These are phyloP conservation scores for Cyathus striatus DNA, from an alignment of 768 basidiomycete species.

Conservation along the genomic window DNA sequence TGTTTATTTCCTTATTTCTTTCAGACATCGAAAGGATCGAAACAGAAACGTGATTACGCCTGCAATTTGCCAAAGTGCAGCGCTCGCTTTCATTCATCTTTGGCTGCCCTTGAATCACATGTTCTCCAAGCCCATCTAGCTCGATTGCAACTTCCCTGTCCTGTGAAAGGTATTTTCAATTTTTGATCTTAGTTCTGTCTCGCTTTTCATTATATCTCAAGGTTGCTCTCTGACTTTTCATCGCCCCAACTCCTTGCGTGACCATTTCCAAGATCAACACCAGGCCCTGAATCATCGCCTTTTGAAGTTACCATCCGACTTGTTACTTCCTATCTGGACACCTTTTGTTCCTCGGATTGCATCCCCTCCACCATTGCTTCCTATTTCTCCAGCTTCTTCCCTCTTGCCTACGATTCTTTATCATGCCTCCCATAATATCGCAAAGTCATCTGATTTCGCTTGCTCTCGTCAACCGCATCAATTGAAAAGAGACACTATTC, in stretches of 20 bases:
- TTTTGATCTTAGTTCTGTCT: neutral
- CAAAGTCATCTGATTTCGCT: neutral
- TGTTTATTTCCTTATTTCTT: neutral
- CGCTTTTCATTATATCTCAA: neutral
- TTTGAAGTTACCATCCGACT: neutral
- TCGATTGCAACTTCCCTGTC: neutral
- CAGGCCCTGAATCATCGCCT: neutral
- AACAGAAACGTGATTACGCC: too few species aligned
- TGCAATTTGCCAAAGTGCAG: slow-evolving; percentile 3
- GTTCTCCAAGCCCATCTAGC: slow-evolving; percentile 1
- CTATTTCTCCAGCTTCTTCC: neutral
- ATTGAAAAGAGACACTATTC: neutral
- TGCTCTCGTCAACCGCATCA: neutral
- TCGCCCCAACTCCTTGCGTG: neutral
- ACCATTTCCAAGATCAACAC: slow-evolving; percentile 2
- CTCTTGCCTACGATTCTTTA: too few species aligned
- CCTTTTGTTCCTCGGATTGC: neutral
- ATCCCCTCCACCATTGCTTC: neutral
- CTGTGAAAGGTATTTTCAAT: neutral
- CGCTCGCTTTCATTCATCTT: slow-evolving; percentile 1
- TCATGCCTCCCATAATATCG: too few species aligned
- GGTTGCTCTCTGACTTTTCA: neutral
- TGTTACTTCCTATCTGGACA: neutral
- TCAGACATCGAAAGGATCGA: neutral
- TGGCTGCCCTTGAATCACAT: neutral